A percentile compares a stretch with the other conserved stretches of the same genome.
Evolutionary conservation across 2,329 filamentous ascomycete genomes (phyloP).

Genomic region (Arthrobotrys entomopaga): DNA sequence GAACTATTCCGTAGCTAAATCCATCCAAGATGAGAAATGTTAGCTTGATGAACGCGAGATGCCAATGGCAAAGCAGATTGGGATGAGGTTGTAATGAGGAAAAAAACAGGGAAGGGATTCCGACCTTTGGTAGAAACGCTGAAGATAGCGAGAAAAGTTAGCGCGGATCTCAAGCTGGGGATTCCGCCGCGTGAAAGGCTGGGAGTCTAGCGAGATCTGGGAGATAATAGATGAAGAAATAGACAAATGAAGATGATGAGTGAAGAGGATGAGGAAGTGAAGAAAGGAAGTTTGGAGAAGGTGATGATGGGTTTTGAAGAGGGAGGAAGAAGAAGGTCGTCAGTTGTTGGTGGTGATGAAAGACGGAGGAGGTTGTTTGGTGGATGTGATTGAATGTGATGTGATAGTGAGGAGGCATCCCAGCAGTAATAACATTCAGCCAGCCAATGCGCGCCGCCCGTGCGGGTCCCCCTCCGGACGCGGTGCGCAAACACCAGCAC

Average conservation of each 20-base stretch:
- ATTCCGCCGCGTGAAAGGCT: slow-evolving; percentile 32
- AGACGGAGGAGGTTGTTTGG: slow-evolving; percentile 8
- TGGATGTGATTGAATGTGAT: slow-evolving; percentile 16
- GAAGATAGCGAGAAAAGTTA: slow-evolving; percentile 37
- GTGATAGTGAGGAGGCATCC: slow-evolving; percentile 8
- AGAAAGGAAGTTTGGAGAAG: slow-evolving; percentile 9
- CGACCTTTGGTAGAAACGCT: slow-evolving; percentile 41
- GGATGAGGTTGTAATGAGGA: not conserved
- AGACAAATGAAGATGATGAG: slow-evolving; percentile 17
- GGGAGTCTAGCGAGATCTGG: slow-evolving; percentile 35
- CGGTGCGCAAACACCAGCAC: slow-evolving; percentile 36
- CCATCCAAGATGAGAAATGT: not conserved
- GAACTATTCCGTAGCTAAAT: slow-evolving; percentile 22
- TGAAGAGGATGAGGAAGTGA: slow-evolving; percentile 18
- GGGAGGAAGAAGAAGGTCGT: slow-evolving; percentile 6
- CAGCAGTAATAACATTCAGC: not conserved
- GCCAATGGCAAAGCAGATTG: slow-evolving; percentile 27
- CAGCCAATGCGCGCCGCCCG: too few relatives aligned
- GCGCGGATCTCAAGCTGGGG: slow-evolving; percentile 45
- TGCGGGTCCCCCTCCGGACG: not conserved
- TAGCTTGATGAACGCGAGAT: slow-evolving; percentile 33
- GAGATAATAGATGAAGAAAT: slow-evolving; percentile 5
- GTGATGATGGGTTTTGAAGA: slow-evolving; percentile 12
- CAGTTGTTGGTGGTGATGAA: slow-evolving; percentile 21
- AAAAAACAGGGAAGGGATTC: slow-evolving; percentile 24